phyloP scores from a whole-genome alignment of 441 rosid genomes.

The Aquilaria agallochum region DNA sequence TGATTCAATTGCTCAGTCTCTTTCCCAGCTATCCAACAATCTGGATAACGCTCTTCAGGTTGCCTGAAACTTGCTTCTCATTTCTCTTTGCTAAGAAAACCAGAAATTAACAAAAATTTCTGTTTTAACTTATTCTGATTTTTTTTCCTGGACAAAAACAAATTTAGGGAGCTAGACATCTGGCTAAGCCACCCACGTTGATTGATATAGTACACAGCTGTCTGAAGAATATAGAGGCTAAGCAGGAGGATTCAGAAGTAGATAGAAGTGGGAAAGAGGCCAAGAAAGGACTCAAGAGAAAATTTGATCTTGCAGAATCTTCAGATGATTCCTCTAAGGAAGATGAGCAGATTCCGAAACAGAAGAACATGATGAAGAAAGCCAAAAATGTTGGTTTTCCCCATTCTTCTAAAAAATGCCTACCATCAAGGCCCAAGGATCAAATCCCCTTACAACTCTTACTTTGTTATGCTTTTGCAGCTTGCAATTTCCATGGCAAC shows the following conservation, averaged over 20 bases:
- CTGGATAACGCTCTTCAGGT: constrained; percentile 89
- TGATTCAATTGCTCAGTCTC: constrained; percentile 67
- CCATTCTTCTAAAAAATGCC: constrained; percentile 25
- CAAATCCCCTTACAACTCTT: not conserved
- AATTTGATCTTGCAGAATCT: constrained; percentile 36
- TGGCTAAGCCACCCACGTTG: constrained; percentile 75
- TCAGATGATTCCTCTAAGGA: constrained; percentile 41
- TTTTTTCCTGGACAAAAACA: not conserved
- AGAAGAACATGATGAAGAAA: constrained; percentile 48
- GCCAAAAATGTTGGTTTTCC: constrained; percentile 59
- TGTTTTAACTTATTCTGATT: not conserved
- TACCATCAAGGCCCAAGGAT: constrained; percentile 7
- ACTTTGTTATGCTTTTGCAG: constrained; percentile 28
- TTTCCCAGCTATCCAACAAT: constrained; percentile 74
- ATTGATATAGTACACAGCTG: constrained; percentile 57
- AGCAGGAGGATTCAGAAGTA: constrained; percentile 23
- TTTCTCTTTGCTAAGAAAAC: not conserved
- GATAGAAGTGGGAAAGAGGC: constrained; percentile 18
- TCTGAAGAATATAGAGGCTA: constrained; percentile 31
- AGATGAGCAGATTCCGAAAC: constrained; percentile 29
- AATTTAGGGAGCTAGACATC: constrained; percentile 71
- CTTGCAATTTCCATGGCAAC: constrained; percentile 79
- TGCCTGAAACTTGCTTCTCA: not conserved
- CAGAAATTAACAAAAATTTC: not conserved
- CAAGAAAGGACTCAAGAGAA: constrained; percentile 55